These are phyloP conservation scores for Funneliformis caledonium DNA, from an alignment of 371 early-diverging fungal species.

Conservation along the genomic window DNA sequence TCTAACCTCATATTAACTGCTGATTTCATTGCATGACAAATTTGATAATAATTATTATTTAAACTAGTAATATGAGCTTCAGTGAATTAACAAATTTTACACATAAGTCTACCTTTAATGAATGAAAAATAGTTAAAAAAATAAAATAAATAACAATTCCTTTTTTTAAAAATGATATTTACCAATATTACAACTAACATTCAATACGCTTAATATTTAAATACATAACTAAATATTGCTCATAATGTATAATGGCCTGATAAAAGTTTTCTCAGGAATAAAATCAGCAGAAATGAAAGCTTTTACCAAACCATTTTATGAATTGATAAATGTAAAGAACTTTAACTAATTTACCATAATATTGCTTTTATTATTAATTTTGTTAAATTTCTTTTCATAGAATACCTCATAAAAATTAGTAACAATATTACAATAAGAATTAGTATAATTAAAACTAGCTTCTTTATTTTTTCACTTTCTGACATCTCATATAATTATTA, in stretches of 20 bases:
- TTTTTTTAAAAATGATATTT: conserved; percentile 36
- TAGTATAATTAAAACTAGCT: conserved; percentile 63
- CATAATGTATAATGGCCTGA: conserved; percentile 87
- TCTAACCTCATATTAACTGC: conserved; percentile 69
- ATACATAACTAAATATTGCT: conserved; percentile 82
- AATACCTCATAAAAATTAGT: conserved; percentile 84
- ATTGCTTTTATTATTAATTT: background rate
- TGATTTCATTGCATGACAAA: conserved; percentile 77
- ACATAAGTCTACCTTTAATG: conserved; percentile 79
- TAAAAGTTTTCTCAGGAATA: conserved; percentile 77
- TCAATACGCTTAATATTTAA: conserved; percentile 74
- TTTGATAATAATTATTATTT: conserved; percentile 96
- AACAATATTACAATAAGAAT: conserved; percentile 78
- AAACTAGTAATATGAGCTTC: conserved; percentile 90
- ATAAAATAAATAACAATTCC: background rate
- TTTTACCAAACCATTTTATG: conserved; percentile 31
- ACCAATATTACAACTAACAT: conserved; percentile 91
- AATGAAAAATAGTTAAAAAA: background rate
- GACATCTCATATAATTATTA: conserved; percentile 59
- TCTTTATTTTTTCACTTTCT: conserved; percentile 55
- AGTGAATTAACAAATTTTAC: conserved; percentile 87
- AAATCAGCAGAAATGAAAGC: conserved; percentile 50
- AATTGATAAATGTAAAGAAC: background rate
- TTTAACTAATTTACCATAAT: background rate
- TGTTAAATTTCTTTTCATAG: background rate